Conservation (phyloP, 1,139 yeast genomes). For the Saccharomyces hybrid region DNA sequence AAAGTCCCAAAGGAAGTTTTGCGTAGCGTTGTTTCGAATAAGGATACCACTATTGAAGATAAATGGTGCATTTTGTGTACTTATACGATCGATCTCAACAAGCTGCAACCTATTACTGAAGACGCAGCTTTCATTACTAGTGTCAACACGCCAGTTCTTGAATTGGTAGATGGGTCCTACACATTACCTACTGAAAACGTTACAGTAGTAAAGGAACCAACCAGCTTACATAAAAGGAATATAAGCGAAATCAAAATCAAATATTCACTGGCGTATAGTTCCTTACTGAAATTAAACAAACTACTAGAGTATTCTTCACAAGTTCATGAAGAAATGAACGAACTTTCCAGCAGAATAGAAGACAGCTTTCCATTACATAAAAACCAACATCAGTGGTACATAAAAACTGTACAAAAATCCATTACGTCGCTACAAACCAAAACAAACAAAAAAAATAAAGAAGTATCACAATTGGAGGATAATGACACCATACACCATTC, state of each 20-base stretch:
- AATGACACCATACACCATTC: background rate
- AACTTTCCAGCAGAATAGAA: constrained; percentile 3
- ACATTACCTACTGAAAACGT: constrained; percentile 6
- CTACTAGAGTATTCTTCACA: constrained; percentile 23
- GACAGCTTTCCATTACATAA: constrained; percentile 7
- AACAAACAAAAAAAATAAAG: background rate
- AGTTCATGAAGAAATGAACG: constrained; percentile 16
- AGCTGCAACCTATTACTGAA: constrained; percentile 10
- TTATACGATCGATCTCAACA: constrained; percentile 14
- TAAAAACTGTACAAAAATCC: constrained; percentile 4
- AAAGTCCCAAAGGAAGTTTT: constrained; percentile 13
- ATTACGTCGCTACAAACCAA: background rate
- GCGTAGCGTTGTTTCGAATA: background rate
- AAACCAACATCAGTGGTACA: constrained; percentile 6
- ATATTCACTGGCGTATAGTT: constrained; percentile 21
- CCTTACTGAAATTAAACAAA: constrained; percentile 24
- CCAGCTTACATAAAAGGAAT: background rate
- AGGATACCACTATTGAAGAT: constrained; percentile 1
- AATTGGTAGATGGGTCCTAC: constrained; percentile 19
- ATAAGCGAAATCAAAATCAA: constrained; percentile 5
- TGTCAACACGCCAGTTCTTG: constrained; percentile 10
- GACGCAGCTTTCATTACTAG: constrained; percentile 6
- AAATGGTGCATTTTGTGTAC: constrained; percentile 17
- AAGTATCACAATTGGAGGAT: background rate
- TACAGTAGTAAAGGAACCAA: background rate